A percentile compares a stretch with the other conserved stretches of the same genome.
Evolutionary conservation across 257 asterid genomes (phyloP).

Genomic region (Solanum chiquidenum): DNA sequence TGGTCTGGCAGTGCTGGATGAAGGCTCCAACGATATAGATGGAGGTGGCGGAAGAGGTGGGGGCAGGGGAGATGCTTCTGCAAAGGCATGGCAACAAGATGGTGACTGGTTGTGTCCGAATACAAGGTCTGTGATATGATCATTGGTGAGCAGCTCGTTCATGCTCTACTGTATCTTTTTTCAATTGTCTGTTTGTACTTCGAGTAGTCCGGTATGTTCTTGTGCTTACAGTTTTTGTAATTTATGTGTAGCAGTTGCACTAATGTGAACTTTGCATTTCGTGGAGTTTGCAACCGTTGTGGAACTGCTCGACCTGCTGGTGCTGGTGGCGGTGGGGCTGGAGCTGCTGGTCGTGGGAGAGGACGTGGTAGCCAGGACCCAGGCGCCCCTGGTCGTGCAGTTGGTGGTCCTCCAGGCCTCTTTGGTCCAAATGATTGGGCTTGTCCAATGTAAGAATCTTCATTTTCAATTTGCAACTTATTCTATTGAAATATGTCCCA

Average conservation of each 20-base stretch:
- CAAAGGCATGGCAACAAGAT: slow-evolving; percentile 92
- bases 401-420: slow-evolving; percentile 73
- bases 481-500: background rate
- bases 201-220: background rate
- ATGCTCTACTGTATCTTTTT: slow-evolving; percentile 24
- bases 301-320: slow-evolving; percentile 98
- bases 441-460: slow-evolving; percentile 81
- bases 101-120: slow-evolving; percentile 95
- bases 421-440: slow-evolving; percentile 99
- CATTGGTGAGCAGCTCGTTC: slow-evolving; percentile 97
- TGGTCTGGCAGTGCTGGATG: slow-evolving; percentile 45
- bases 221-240: slow-evolving; percentile 13
- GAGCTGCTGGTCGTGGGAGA: slow-evolving; percentile 86
- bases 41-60: slow-evolving; percentile 75
- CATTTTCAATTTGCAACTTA: background rate
- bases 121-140: slow-evolving; percentile 99
- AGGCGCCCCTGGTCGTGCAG: slow-evolving; percentile 55
- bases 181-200: background rate
- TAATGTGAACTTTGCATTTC: slow-evolving; percentile 96
- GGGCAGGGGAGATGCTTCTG: slow-evolving; percentile 73
- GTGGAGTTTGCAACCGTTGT: slow-evolving; percentile 98
- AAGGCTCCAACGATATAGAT: slow-evolving; percentile 37
- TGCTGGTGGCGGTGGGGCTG: slow-evolving; percentile 58
- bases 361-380: slow-evolving; percentile 65
- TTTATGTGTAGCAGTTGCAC: slow-evolving; percentile 63